Conservation (phyloP, 306 rosid species). For the Alnus glutinosa region DNA sequence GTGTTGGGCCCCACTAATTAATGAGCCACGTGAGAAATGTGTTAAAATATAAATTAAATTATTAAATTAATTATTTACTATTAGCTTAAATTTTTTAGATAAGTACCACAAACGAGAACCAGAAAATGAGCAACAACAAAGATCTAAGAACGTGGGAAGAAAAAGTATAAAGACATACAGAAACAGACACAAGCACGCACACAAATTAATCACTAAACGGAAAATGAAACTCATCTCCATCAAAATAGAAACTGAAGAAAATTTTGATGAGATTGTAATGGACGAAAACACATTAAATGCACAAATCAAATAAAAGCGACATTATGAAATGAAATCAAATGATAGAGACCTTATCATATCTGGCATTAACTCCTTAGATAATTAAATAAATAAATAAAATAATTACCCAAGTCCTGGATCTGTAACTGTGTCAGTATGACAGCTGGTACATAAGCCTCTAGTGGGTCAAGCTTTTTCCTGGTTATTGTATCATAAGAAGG, state of each 20-base stretch:
- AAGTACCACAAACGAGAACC: too few relatives aligned
- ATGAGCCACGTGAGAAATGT: too few relatives aligned
- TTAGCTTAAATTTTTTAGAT: too few relatives aligned
- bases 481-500: slow-evolving; percentile 14
- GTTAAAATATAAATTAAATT: too few relatives aligned
- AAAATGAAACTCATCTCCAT: not conserved
- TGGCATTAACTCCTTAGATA: not conserved
- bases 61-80: too few relatives aligned
- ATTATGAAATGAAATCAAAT: not conserved
- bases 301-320: not conserved
- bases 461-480: slow-evolving; percentile 88
- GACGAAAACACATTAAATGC: not conserved
- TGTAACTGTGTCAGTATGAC: slow-evolving; percentile 80
- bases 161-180: not conserved
- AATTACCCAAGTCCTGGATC: slow-evolving; percentile 80
- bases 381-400: not conserved
- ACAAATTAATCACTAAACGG: not conserved
- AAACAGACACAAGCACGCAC: not conserved
- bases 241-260: not conserved
- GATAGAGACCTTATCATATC: not conserved
- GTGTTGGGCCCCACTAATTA: too few relatives aligned
- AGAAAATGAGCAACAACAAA: not conserved
- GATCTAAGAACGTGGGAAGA: not conserved
- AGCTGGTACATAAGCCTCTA: slow-evolving; percentile 81
- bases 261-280: not conserved